These are phyloP conservation scores for Amesomyces nigricolor DNA, from an alignment of 2,329 filamentous ascomycete genomes.

Conservation along the genomic window DNA sequence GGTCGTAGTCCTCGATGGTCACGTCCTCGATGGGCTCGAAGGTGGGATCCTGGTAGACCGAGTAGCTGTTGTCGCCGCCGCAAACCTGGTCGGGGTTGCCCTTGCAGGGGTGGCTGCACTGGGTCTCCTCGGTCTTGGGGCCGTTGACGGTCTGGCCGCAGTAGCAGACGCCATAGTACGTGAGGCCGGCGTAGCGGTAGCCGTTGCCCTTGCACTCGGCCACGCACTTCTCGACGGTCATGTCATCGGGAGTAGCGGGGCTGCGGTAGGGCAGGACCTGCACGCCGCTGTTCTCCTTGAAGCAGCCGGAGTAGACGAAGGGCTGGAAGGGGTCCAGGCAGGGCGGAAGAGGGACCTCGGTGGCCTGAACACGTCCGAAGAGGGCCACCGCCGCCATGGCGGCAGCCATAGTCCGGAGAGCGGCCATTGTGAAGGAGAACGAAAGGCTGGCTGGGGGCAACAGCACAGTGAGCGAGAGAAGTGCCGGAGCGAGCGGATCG, in stretches of 20 bases:
- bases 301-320: conserved; percentile 46
- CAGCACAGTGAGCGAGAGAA: neutral
- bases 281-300: conserved; percentile 33
- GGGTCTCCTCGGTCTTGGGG: conserved; percentile 45
- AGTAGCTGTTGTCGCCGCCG: conserved; percentile 43
- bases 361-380: conserved; percentile 34
- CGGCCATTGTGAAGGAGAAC: conserved; percentile 30
- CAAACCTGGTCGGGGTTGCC: conserved; percentile 42
- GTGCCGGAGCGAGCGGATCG: conserved; percentile 4
- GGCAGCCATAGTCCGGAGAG: conserved; percentile 32
- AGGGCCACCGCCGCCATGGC: conserved; percentile 37
- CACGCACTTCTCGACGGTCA: conserved; percentile 45
- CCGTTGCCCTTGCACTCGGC: conserved; percentile 46
- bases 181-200: conserved; percentile 46
- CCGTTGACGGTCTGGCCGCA: conserved; percentile 47
- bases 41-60: conserved; percentile 45
- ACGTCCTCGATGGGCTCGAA: conserved; percentile 41
- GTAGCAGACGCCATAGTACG: conserved; percentile 50
- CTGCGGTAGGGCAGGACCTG: conserved; percentile 40
- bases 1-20: conserved; percentile 48
- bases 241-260: conserved; percentile 27
- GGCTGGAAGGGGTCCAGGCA: conserved; percentile 43
- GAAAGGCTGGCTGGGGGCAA: conserved; percentile 9
- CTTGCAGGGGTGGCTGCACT: conserved; percentile 53
- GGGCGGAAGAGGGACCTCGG: conserved; percentile 39